phyloP scores from a whole-genome alignment of 116 monocot species.

The Phalaenopsis hybrid region DNA sequence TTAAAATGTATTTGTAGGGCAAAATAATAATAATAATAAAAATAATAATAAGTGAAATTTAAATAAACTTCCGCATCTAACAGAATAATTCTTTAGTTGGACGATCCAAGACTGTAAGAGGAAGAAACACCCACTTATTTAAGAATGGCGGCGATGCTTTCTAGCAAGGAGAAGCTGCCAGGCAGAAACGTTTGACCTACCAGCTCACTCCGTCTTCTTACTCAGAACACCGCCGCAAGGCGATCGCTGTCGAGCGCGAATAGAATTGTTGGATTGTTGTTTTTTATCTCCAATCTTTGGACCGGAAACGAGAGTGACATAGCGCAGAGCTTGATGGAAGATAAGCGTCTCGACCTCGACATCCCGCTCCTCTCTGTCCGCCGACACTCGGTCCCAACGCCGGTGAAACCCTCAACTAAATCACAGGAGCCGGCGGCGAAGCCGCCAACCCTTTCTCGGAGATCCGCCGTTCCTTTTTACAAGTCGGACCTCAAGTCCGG shows the following conservation, averaged over 20 bases:
- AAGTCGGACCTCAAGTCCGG: constrained; percentile 23
- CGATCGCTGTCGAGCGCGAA: not conserved
- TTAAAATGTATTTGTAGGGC: too few species aligned
- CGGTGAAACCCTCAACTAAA: not conserved
- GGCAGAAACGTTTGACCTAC: not conserved
- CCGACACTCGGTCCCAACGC: constrained; percentile 5
- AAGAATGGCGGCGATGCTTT: not conserved
- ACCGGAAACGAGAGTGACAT: not conserved
- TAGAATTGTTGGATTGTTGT: not conserved
- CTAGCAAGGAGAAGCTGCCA: not conserved
- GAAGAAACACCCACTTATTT: not conserved
- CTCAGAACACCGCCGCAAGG: not conserved
- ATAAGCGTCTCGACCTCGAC: constrained; percentile 20
- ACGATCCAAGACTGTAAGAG: not conserved
- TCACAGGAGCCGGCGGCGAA: not conserved
- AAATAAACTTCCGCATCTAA: too few species aligned
- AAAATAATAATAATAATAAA: too few species aligned
- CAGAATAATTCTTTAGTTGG: too few species aligned
- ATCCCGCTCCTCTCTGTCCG: constrained; percentile 21
- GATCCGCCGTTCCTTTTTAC: constrained; percentile 15
- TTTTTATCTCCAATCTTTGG: not conserved
- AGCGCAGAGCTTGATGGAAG: constrained; percentile 7
- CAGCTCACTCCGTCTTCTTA: not conserved
- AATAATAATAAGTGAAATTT: too few species aligned
- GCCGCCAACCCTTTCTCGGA: not conserved